A percentile compares a stretch with the other conserved stretches of the same genome.
These are phyloP conservation scores for Aschersonia sp. DNA, from an alignment of 2,329 filamentous ascomycete genomes.

Conservation along the genomic window DNA sequence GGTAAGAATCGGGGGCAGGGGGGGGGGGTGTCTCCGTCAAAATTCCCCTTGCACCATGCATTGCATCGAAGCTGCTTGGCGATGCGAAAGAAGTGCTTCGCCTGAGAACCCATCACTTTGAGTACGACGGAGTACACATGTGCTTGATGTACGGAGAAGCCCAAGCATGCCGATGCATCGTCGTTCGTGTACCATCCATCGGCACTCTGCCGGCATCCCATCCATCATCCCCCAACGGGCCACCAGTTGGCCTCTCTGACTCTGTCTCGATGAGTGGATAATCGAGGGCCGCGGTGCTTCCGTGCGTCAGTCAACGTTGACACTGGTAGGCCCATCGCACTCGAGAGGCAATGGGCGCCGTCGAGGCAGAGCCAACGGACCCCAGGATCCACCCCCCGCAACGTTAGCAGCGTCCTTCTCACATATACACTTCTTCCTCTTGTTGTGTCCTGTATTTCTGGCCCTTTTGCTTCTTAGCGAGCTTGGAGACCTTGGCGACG, in stretches of 20 bases:
- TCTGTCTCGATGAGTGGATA: not conserved
- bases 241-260: not conserved
- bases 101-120: too few species aligned
- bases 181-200: conserved; percentile 1
- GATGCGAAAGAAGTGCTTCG: not conserved
- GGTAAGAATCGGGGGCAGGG: not conserved
- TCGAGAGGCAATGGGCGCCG: not conserved
- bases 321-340: not conserved
- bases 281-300: not conserved
- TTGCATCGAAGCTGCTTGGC: not conserved
- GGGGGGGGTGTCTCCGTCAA: not conserved
- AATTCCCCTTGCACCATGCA: not conserved
- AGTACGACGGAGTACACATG: too few species aligned
- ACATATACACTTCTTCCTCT: not conserved
- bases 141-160: too few species aligned
- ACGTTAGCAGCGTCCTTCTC: not conserved
- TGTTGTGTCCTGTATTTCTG: not conserved
- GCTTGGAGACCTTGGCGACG: too few species aligned
- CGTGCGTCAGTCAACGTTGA: not conserved
- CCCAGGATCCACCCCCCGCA: not conserved
- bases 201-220: conserved; percentile 3
- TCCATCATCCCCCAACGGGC: conserved; percentile 1
- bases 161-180: not conserved
- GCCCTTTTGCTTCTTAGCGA: too few species aligned
- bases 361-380: not conserved